These are phyloP conservation scores for Starmerella scarabaei DNA, from an alignment of 805 yeast species.

Conservation along the genomic window DNA sequence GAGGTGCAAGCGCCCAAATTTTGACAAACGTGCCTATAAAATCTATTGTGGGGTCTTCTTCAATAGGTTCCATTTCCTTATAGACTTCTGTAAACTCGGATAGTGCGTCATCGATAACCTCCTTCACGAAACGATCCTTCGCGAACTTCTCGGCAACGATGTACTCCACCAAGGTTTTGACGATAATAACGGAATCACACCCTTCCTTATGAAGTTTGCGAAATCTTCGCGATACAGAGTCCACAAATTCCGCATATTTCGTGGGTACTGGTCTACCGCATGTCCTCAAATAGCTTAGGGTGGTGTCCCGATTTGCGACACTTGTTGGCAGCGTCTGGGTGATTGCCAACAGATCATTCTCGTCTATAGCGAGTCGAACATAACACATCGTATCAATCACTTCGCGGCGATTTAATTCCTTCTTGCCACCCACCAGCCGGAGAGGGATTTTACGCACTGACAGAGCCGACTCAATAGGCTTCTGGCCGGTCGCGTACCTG, in stretches of 20 bases:
- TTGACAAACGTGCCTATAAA: constrained; percentile 15
- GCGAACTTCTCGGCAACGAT: too few species aligned
- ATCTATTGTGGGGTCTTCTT: background rate
- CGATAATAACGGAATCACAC: too few species aligned
- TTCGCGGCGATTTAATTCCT: constrained; percentile 71
- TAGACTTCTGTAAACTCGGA: background rate
- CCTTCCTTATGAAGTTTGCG: too few species aligned
- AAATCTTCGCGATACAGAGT: too few species aligned
- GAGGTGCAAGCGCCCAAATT: constrained; percentile 17
- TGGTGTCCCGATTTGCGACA: too few species aligned
- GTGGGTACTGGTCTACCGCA: too few species aligned
- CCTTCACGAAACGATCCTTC: too few species aligned
- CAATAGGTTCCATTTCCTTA: background rate
- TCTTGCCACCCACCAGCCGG: constrained; percentile 53
- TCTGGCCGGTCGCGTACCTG: constrained; percentile 24
- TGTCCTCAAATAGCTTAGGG: too few species aligned
- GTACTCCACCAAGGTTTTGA: too few species aligned
- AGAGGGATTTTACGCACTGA: constrained; percentile 48
- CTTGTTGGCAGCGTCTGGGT: constrained; percentile 43
- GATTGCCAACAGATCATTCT: constrained; percentile 47
- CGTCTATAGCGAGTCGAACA: constrained; percentile 47
- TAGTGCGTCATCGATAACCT: background rate
- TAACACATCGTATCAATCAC: constrained; percentile 50
- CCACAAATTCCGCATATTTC: background rate
- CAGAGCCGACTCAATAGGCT: constrained; percentile 52